Base-by-base conservation (phyloP, 1,139 yeast genomes). In the Yamadazyma atlantica region DNA sequence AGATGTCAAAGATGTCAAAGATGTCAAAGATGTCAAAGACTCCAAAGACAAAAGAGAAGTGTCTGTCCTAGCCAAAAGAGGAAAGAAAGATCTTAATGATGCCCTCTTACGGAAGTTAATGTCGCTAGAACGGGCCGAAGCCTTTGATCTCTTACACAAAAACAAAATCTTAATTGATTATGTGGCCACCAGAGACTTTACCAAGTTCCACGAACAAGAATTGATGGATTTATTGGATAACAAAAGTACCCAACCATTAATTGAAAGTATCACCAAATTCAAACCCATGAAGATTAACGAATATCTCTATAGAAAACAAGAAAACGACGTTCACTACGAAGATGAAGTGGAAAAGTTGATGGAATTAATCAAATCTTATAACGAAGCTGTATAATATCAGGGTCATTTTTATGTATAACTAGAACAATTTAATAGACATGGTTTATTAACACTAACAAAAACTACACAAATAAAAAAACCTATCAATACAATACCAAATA, bases 221-320 rank as follows among this genome's bases (percentile, higher is more conserved):
- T 55, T 66, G 33, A 57, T 63, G 60, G 48, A 56, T 16, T 51
- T 66, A 18, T 44, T 60, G 14, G 55, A 55, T 38, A 64, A 61
- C 10, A 64, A 64, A 44, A 51, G 64, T 3, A 62, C 72, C 2
- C 48, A 55, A 11, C 31, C 40, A 7, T 34, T 64, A 33, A 50
- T 64, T 32, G 40, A 45, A 3, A 33, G 42, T 12, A 55, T 60
- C 2, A 58, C 60, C 2, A 62, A 56, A 36, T 65, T 64, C 45
- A 46, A 46, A 35, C 73, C 73, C 1, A 53, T 65, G 50, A 56
- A 55, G 44, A 54, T 54, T 37, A 73, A 67, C 41, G 70, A 72
- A 6, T 64, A 58, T 44, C 49, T 64, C 44, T 63, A 50, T 49
- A 53, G 50, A 33, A 43, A 63, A 37, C 60, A 53, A 27, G 52